Percentiles rank a stretch among this genome's conserved stretches.
Evolutionary conservation across 768 basidiomycete species (phyloP).

Genomic region (Trichaptum fuscoviolaceum): DNA sequence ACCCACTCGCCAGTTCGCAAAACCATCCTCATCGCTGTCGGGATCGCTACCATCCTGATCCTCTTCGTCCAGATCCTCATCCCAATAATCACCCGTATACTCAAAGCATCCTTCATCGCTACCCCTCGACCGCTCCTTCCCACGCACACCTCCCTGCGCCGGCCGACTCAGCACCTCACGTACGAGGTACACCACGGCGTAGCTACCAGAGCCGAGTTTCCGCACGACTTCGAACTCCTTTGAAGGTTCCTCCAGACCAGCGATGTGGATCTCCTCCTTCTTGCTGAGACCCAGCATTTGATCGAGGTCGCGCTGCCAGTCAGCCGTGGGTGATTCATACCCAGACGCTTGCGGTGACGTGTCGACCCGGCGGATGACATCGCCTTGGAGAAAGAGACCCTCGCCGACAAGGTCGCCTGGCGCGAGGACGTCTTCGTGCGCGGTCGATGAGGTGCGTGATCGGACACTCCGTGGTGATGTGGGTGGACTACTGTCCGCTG

Average conservation of each 20-base stretch:
- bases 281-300: conserved; percentile 17
- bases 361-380: conserved; percentile 54
- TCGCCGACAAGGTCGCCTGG: conserved; percentile 73
- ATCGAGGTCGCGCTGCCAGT: conserved; percentile 20
- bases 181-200: conserved; percentile 93
- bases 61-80: background rate
- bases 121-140: background rate
- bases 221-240: conserved; percentile 79
- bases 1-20: background rate
- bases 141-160: background rate
- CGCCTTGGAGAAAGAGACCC: conserved; percentile 60
- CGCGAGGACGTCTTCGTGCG: conserved; percentile 55
- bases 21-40: background rate
- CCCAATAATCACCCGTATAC: background rate
- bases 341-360: conserved; percentile 18
- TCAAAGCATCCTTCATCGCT: conserved; percentile 4
- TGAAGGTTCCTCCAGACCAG: conserved; percentile 37
- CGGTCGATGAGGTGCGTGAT: conserved; percentile 34
- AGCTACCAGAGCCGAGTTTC: conserved; percentile 82
- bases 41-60: background rate
- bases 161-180: conserved; percentile 52
- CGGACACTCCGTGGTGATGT: background rate
- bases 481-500: background rate
- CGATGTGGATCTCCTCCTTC: conserved; percentile 2
- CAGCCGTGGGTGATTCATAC: conserved; percentile 18